Evolutionary conservation across 192 early-diverging fungal species (phyloP).

Genomic region (Helicostylum pulchrum): DNA sequence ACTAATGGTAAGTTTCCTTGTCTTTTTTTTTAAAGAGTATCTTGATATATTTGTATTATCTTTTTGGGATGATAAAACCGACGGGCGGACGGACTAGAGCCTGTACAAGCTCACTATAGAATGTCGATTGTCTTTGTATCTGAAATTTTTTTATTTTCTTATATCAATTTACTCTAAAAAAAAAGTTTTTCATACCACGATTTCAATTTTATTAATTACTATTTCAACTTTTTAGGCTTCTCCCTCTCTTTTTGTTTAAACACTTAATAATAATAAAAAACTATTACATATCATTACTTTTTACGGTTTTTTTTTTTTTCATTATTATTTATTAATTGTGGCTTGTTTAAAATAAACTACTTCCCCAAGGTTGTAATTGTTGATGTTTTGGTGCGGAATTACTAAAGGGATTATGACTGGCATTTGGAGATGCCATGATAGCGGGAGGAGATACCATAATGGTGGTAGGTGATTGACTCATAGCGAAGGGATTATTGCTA

Average conservation of each 20-base stretch:
- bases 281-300: too few relatives aligned
- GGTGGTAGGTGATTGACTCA: neutral
- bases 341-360: slow-evolving; percentile 10
- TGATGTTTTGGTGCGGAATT: neutral
- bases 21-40: neutral
- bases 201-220: neutral
- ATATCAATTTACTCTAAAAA: neutral
- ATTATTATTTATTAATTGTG: slow-evolving; percentile 2
- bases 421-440: neutral
- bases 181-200: neutral
- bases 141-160: slow-evolving; percentile 1
- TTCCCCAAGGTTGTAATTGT: slow-evolving; percentile 11
- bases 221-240: too few relatives aligned
- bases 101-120: slow-evolving; percentile 32
- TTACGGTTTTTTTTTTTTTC: slow-evolving; percentile 3
- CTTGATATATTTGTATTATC: neutral
- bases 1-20: slow-evolving; percentile 3
- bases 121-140: slow-evolving; percentile 29
- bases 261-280: too few relatives aligned
- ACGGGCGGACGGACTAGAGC: slow-evolving; percentile 34
- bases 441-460: neutral
- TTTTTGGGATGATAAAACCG: slow-evolving; percentile 19
- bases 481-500: neutral
- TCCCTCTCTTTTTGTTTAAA: too few relatives aligned
- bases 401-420: neutral